Conservation (phyloP, 768 basidiomycete species). For the Pisolithus marmoratus region DNA sequence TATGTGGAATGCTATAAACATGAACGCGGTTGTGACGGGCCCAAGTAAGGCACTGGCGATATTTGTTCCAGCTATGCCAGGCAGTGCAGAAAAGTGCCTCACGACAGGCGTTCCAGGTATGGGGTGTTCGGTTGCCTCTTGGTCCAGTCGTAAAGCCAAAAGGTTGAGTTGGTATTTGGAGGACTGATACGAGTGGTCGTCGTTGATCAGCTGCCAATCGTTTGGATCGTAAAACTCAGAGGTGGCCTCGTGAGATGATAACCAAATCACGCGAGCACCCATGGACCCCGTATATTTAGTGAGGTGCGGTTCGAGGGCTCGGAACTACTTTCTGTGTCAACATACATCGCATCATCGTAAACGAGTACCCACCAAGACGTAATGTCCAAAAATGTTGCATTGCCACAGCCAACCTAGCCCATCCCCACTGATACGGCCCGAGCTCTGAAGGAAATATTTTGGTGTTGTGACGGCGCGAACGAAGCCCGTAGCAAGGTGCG, state of each 20-base stretch:
- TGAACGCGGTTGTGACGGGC: constrained; percentile 40
- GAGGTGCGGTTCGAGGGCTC: constrained; percentile 52
- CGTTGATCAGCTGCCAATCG: constrained; percentile 69
- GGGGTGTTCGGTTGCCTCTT: constrained; percentile 28
- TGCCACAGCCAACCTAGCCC: constrained; percentile 82
- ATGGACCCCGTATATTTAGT: constrained; percentile 35
- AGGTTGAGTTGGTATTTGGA: constrained; percentile 78
- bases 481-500: constrained; percentile 43
- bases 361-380: constrained; percentile 53
- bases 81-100: constrained; percentile 60
- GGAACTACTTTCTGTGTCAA: constrained; percentile 44
- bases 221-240: constrained; percentile 49
- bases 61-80: constrained; percentile 64
- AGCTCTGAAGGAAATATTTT: constrained; percentile 48
- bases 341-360: not conserved
- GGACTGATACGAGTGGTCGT: constrained; percentile 58
- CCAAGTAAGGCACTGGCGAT: constrained; percentile 46
- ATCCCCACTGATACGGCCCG: constrained; percentile 57
- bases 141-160: constrained; percentile 51
- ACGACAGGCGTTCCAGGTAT: constrained; percentile 8
- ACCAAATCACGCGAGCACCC: constrained; percentile 69
- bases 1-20: constrained; percentile 55
- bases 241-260: constrained; percentile 63
- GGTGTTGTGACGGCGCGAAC: constrained; percentile 49
- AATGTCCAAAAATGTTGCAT: constrained; percentile 80